phyloP scores from a whole-genome alignment of 495 filamentous ascomycete species.

The Talaromyces proteolyticus region DNA sequence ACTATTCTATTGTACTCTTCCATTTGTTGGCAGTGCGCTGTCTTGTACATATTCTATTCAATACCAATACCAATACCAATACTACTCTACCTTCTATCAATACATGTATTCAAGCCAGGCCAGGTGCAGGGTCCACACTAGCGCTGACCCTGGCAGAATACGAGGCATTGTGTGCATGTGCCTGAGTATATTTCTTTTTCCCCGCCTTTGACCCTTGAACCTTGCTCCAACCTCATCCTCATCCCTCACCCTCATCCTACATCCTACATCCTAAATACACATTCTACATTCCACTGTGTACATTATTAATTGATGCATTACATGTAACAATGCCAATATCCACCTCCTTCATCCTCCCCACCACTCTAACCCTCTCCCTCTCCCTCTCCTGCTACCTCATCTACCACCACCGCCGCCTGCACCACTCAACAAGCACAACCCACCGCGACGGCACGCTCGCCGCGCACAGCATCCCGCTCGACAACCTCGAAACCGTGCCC shows the following conservation, averaged over 20 bases:
- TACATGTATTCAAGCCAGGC: too few species aligned
- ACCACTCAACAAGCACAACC: not conserved
- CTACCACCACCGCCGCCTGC: not conserved
- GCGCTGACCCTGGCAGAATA: too few species aligned
- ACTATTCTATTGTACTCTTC: conserved; percentile 7
- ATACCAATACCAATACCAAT: not conserved
- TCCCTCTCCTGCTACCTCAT: not conserved
- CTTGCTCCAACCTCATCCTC: not conserved
- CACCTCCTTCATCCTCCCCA: too few species aligned
- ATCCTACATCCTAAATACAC: too few species aligned
- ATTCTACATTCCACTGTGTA: too few species aligned
- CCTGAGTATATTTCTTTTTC: not conserved
- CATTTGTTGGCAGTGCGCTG: conserved; percentile 3
- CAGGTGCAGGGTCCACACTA: too few species aligned
- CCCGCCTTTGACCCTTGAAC: not conserved
- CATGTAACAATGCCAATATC: too few species aligned
- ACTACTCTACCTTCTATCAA: too few species aligned
- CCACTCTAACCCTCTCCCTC: too few species aligned
- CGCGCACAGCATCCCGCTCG: not conserved
- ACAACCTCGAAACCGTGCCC: not conserved
- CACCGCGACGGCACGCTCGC: not conserved
- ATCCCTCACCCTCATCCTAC: not conserved
- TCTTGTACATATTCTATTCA: conserved; percentile 8
- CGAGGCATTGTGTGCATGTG: too few species aligned
- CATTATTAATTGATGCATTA: too few species aligned